Conservation (phyloP, 1,139 yeast genomes). For the Yamadazyma friedrichii region DNA sequence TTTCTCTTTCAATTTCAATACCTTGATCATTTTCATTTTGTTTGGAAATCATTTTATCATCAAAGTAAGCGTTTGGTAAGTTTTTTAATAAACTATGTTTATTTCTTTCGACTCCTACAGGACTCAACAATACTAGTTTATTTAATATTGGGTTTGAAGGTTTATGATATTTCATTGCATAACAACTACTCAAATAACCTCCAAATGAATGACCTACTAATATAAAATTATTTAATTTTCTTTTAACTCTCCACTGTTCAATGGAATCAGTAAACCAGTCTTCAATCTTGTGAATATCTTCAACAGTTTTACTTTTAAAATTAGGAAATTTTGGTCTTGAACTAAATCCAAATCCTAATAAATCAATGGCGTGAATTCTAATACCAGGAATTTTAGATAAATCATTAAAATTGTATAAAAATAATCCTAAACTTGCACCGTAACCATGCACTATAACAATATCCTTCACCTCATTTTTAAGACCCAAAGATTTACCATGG, state of each 20-base stretch:
- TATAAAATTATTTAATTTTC: slow-evolving; percentile 59
- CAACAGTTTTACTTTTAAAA: slow-evolving; percentile 27
- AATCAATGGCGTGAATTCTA: slow-evolving; percentile 44
- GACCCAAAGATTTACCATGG: slow-evolving; percentile 11
- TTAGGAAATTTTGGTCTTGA: slow-evolving; percentile 42
- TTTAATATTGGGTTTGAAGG: slow-evolving; percentile 33
- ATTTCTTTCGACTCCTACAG: slow-evolving; percentile 46
- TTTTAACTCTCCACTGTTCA: slow-evolving; percentile 76
- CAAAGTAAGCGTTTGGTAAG: slow-evolving; percentile 17
- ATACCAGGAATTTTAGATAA: slow-evolving; percentile 42
- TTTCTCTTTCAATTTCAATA: slow-evolving; percentile 14
- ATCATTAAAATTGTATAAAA: slow-evolving; percentile 39
- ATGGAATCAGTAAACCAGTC: slow-evolving; percentile 75
- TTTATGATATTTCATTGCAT: slow-evolving; percentile 62
- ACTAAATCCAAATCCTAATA: slow-evolving; percentile 46
- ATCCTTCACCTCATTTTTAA: slow-evolving; percentile 22
- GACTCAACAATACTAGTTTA: slow-evolving; percentile 43
- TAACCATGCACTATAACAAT: slow-evolving; percentile 48
- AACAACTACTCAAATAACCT: slow-evolving; percentile 79
- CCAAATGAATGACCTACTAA: slow-evolving; percentile 93
- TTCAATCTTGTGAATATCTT: slow-evolving; percentile 50
- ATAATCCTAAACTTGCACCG: slow-evolving; percentile 47
- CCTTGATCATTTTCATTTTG: slow-evolving; percentile 28
- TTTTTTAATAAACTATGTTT: slow-evolving; percentile 29
- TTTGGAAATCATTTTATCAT: slow-evolving; percentile 24